A percentile compares a stretch with the other conserved stretches of the same genome.
Conservation (phyloP, 164 flowering plant species). For the Tetrastigma voinierianum region DNA sequence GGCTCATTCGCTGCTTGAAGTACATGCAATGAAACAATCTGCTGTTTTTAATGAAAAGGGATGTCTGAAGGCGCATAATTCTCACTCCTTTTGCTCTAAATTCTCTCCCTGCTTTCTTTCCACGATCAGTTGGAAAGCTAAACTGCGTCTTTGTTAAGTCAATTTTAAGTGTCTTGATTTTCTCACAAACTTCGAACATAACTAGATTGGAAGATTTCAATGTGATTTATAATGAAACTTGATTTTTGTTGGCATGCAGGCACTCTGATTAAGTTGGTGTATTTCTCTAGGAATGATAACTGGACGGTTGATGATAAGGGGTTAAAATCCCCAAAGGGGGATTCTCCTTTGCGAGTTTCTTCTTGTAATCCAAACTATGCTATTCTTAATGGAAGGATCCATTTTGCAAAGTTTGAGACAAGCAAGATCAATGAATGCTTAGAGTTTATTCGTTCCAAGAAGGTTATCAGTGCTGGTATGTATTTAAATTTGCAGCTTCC, state of each 20-base stretch:
- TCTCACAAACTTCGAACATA: not conserved
- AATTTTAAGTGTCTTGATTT: too few species aligned
- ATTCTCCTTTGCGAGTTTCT: conserved; percentile 1
- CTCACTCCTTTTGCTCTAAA: too few species aligned
- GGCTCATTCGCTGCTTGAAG: too few species aligned
- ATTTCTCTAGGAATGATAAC: conserved; percentile 32
- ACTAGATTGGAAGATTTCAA: not conserved
- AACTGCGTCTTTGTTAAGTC: not conserved
- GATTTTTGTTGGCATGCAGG: conserved; percentile 47
- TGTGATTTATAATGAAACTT: not conserved
- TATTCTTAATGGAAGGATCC: conserved; percentile 44
- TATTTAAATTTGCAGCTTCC: not conserved
- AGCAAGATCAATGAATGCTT: conserved; percentile 59
- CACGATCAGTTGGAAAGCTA: too few species aligned
- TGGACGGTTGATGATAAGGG: conserved; percentile 10
- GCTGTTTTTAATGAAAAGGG: too few species aligned
- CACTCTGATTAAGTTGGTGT: conserved; percentile 58
- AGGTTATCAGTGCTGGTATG: conserved; percentile 43
- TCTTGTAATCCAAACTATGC: conserved; percentile 13
- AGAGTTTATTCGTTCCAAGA: conserved; percentile 44
- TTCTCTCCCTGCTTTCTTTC: too few species aligned
- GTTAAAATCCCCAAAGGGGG: conserved; percentile 12
- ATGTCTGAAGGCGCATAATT: too few species aligned
- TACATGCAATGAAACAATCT: too few species aligned
- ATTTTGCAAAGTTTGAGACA: conserved; percentile 66